These are phyloP conservation scores for Prunus campanulata DNA, from an alignment of 306 rosid species.

Conservation along the genomic window DNA sequence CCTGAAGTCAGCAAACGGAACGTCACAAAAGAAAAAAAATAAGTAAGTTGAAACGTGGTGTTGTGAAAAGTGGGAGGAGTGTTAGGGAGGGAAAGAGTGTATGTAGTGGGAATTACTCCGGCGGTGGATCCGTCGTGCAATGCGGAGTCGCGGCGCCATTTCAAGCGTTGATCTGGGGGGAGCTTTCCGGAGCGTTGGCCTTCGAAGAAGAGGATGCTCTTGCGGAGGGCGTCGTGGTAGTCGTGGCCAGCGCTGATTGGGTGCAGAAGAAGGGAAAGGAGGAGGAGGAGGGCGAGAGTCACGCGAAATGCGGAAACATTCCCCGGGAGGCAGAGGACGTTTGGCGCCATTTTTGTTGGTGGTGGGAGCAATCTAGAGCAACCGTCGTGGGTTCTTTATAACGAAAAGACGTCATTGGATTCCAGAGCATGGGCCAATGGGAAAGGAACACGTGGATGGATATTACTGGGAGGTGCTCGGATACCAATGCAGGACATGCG, in stretches of 20 bases:
- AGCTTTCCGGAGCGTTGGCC: constrained; percentile 98
- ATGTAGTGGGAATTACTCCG: constrained; percentile 37
- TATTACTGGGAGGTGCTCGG: constrained; percentile 31
- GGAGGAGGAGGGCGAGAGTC: constrained; percentile 31
- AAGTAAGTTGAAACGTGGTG: neutral
- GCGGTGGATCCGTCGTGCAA: constrained; percentile 74
- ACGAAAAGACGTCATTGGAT: constrained; percentile 73
- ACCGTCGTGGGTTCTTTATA: constrained; percentile 41
- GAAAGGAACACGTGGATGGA: constrained; percentile 38
- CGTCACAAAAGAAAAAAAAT: neutral
- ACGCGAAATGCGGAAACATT: constrained; percentile 32
- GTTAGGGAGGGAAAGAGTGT: neutral
- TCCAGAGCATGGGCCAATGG: constrained; percentile 44
- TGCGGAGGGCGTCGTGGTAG: constrained; percentile 78
- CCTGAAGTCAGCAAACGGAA: constrained; percentile 38
- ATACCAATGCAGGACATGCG: constrained; percentile 47
- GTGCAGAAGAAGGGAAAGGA: constrained; percentile 35
- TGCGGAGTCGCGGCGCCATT: constrained; percentile 92
- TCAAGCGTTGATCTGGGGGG: constrained; percentile 79
- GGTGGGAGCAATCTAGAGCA: neutral
- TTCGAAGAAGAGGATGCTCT: constrained; percentile 94
- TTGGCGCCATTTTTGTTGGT: constrained; percentile 42
- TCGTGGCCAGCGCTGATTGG: constrained; percentile 45
- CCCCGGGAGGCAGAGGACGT: constrained; percentile 8
- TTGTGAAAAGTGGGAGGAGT: neutral